A percentile compares a stretch with the other conserved stretches of the same genome.
These are phyloP conservation scores for Malus hybrid DNA, from an alignment of 331 rosid genomes.

Conservation along the genomic window DNA sequence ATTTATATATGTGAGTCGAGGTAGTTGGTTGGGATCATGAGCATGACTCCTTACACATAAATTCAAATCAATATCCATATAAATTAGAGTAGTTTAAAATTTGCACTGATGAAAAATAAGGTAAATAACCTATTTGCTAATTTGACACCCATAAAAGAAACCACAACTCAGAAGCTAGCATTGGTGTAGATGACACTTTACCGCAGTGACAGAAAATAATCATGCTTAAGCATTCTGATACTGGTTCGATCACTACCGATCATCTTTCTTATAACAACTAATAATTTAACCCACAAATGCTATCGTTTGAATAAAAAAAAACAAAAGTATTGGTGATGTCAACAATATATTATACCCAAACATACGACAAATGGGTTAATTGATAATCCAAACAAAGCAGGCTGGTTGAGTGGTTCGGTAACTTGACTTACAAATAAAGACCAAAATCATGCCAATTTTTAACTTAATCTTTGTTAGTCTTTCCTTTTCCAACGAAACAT, in stretches of 20 bases:
- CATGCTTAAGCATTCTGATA: rapidly evolving
- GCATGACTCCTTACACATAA: background rate
- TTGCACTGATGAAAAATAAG: background rate
- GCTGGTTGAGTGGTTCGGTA: background rate
- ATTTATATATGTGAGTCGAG: background rate
- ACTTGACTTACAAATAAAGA: background rate
- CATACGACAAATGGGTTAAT: background rate
- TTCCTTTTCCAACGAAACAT: background rate
- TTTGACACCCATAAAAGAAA: too few relatives aligned
- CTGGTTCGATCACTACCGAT: rapidly evolving
- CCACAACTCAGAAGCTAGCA: background rate
- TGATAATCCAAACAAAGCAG: background rate
- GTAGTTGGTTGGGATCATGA: rapidly evolving
- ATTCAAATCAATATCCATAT: background rate
- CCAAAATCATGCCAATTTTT: background rate
- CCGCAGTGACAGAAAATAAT: too few relatives aligned
- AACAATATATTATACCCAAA: background rate
- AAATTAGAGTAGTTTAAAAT: background rate
- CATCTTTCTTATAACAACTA: rapidly evolving
- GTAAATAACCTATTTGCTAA: too few relatives aligned
- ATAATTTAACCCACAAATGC: too few relatives aligned
- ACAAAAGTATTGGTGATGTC: background rate
- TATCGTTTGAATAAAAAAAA: too few relatives aligned
- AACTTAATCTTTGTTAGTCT: background rate
- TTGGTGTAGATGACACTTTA: rapidly evolving